Evolutionary conservation across 129 eudicot species (phyloP).

Genomic region (Heracleum sosnowskyi): DNA sequence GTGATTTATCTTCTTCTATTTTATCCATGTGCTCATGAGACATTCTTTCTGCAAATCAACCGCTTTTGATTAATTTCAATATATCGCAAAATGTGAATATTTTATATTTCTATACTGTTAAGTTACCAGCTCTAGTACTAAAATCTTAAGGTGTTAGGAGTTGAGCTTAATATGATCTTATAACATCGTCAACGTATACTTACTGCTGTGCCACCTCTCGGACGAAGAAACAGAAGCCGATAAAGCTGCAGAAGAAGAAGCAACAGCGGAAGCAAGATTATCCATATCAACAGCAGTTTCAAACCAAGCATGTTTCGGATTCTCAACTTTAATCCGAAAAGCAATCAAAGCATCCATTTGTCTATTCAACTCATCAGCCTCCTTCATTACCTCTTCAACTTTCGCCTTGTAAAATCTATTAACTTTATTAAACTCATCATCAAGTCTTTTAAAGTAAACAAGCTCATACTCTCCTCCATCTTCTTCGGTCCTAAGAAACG

Average conservation of each 20-base stretch:
- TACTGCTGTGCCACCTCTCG: neutral
- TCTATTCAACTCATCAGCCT: constrained; percentile 41
- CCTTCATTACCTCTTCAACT: constrained; percentile 45
- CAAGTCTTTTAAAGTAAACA: constrained; percentile 34
- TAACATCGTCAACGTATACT: neutral
- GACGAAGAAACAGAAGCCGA: neutral
- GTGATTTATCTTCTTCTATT: constrained; percentile 10
- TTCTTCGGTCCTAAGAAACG: constrained; percentile 49
- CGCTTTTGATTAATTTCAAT: neutral
- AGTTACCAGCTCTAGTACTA: too few species aligned
- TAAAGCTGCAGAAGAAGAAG: neutral
- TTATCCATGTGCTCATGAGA: constrained; percentile 2
- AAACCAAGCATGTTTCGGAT: constrained; percentile 21
- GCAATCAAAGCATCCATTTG: constrained; percentile 67
- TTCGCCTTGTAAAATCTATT: constrained; percentile 31
- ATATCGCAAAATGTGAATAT: too few species aligned
- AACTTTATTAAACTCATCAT: constrained; percentile 62
- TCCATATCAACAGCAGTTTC: neutral
- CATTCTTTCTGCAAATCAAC: constrained; percentile 1
- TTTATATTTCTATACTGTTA: too few species aligned
- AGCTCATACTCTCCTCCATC: constrained; percentile 58
- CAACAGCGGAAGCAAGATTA: neutral
- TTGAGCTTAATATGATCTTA: too few species aligned
- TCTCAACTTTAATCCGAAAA: constrained; percentile 35
- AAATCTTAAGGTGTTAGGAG: too few species aligned